phyloP scores from a whole-genome alignment of 441 rosid species.

The Geranium incanum region DNA sequence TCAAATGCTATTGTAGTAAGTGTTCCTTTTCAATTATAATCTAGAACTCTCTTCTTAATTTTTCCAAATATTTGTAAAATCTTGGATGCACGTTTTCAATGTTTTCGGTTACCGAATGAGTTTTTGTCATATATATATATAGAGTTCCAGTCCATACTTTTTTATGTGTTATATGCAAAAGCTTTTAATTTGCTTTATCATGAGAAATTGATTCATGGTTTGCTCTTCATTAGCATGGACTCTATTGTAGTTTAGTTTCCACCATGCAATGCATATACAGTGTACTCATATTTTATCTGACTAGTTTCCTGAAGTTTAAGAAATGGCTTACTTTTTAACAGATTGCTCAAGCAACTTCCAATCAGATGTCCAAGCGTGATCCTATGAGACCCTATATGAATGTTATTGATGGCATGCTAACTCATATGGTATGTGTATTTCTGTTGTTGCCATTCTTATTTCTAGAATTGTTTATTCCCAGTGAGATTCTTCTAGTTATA shows the following conservation, averaged over 20 bases:
- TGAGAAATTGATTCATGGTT: not conserved
- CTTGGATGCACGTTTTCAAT: not conserved
- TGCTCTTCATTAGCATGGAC: not conserved
- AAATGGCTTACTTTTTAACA: constrained; percentile 29
- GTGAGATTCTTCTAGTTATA: constrained; percentile 12
- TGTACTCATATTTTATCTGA: not conserved
- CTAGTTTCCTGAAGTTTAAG: constrained; percentile 1
- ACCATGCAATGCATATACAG: not conserved
- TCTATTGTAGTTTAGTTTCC: not conserved
- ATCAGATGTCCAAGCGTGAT: constrained; percentile 98
- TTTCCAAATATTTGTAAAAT: not conserved
- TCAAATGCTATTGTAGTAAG: constrained; percentile 96
- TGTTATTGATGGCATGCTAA: constrained; percentile 81
- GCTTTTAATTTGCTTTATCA: constrained; percentile 2
- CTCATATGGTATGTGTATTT: constrained; percentile 57
- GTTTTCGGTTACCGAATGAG: not conserved
- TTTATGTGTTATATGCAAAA: not conserved
- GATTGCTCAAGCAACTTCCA: constrained; percentile 99
- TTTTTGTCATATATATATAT: not conserved
- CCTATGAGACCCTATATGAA: constrained; percentile 95
- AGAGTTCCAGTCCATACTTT: not conserved
- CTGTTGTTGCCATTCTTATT: constrained; percentile 9
- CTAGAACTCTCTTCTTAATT: not conserved
- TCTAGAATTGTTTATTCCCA: constrained; percentile 10
- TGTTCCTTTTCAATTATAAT: constrained; percentile 13